Base-by-base conservation (phyloP, 441 rosid species). In the Geranium incanum region DNA sequence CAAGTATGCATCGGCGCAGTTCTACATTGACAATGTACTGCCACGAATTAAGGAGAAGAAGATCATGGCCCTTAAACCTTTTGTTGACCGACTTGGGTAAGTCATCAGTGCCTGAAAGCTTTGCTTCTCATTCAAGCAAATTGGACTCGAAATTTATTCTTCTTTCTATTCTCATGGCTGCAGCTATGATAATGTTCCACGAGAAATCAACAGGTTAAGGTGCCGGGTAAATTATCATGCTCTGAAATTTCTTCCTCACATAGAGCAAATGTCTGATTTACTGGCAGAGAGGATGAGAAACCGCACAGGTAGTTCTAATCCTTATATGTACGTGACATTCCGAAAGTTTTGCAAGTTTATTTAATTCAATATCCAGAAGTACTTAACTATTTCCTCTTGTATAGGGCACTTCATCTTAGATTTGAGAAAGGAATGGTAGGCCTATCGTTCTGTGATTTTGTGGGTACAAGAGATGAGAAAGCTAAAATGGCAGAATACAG, bases 401-500 rank as follows among this genome's bases (percentile, higher is more conserved):
- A 74, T 83, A 95, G 99, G 99, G 98, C 98, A 43, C 90, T 95
- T 74, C 99, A 95, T 84, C 99, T 95, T 79, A 88, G 99, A 83
- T 95, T 95, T 77, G 99, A 95, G 85, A 95, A 95, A 79, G 99
- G 99, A 65, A 95, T 95, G 99, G 99, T 90, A 45, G 98, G 99
- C 64, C 75, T 95, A 74, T 95, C 99, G 0, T 95, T 95, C 72
- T 95, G 98, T 45, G 99, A 95, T 82, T 92, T 95, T 72, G 93
- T 95, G 81, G 99, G 97, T 33, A 89, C 96, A 73, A 88, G 98
- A 84, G 98, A 92, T 74, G 98, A 95, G 91, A 95, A 95, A 79
- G 91, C 84, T 76, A 84, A 36, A 85, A 92, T 95, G 99, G 98
- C 95, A 16, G 95, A 82, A 77, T 92, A 95, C 78, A 83, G 99